Percentiles rank a stretch among this genome's conserved stretches.
Conservation (phyloP, 192 early-diverging fungal species). For the Coemansia sp. region DNA sequence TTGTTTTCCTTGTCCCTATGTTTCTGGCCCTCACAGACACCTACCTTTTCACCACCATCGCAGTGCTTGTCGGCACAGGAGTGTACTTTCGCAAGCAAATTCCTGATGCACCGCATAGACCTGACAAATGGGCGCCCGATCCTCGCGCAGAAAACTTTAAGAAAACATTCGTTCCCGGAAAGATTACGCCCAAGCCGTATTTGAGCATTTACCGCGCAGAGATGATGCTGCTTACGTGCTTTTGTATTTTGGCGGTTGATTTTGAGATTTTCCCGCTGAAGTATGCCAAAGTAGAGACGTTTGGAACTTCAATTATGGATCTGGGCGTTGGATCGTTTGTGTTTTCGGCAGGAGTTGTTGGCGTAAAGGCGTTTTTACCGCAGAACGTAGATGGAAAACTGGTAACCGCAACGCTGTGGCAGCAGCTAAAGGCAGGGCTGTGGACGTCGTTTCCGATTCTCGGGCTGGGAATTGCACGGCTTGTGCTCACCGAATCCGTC, state of each 20-base stretch:
- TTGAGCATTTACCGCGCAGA: slow-evolving; percentile 71
- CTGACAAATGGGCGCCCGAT: slow-evolving; percentile 53
- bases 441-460: slow-evolving; percentile 65
- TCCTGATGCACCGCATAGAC: slow-evolving; percentile 31
- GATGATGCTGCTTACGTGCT: slow-evolving; percentile 77
- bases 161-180: slow-evolving; percentile 30
- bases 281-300: slow-evolving; percentile 90
- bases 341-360: slow-evolving; percentile 85
- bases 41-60: slow-evolving; percentile 24
- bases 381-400: slow-evolving; percentile 22
- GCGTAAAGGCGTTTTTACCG: slow-evolving; percentile 60
- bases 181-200: slow-evolving; percentile 50
- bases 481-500: slow-evolving; percentile 70
- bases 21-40: slow-evolving; percentile 38
- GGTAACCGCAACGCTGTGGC: slow-evolving; percentile 20
- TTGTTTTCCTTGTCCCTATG: slow-evolving; percentile 42
- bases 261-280: slow-evolving; percentile 85
- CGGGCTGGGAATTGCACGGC: slow-evolving; percentile 68
- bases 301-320: slow-evolving; percentile 94
- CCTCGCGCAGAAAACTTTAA: slow-evolving; percentile 40
- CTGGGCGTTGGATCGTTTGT: slow-evolving; percentile 91
- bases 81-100: slow-evolving; percentile 47
- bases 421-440: slow-evolving; percentile 53
- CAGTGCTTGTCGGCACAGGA: slow-evolving; percentile 11
- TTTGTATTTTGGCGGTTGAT: slow-evolving; percentile 92